Conservation (phyloP, 1,139 yeast genomes). For the Kodamaea arcana region DNA sequence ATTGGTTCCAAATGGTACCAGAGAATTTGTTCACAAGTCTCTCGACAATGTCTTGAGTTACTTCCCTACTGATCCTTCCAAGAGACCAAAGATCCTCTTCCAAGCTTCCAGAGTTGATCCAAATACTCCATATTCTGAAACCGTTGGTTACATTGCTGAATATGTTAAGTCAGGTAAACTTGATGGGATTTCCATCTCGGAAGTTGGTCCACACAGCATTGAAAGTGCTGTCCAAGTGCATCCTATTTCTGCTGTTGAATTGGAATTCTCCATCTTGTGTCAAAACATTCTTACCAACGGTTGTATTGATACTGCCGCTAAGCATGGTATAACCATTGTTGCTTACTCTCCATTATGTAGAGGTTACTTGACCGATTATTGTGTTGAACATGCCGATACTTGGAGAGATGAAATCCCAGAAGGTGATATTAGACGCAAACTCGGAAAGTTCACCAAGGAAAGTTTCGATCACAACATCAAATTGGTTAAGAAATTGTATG, state of each 20-base stretch:
- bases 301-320: conserved; percentile 48
- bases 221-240: conserved; percentile 44
- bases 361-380: conserved; percentile 66
- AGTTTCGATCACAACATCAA: conserved; percentile 47
- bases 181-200: conserved; percentile 68
- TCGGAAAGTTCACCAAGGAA: conserved; percentile 60
- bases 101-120: conserved; percentile 68
- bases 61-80: conserved; percentile 38
- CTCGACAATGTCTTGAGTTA: conserved; percentile 45
- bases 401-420: conserved; percentile 54
- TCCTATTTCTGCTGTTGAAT: conserved; percentile 66
- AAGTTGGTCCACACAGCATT: conserved; percentile 60
- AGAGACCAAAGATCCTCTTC: conserved; percentile 46
- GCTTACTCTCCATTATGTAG: conserved; percentile 84
- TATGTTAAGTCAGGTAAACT: conserved; percentile 53
- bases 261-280: conserved; percentile 69
- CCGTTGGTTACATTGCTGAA: conserved; percentile 47
- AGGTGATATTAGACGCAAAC: conserved; percentile 36
- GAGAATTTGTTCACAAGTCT: conserved; percentile 44
- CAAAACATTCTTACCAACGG: conserved; percentile 60
- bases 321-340: conserved; percentile 54
- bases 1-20: conserved; percentile 46
- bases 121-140: conserved; percentile 43
- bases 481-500: conserved; percentile 39
- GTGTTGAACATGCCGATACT: conserved; percentile 35